Evolutionary conservation across 257 asterid species (phyloP).

Genomic region (Solanum appendiculatum): DNA sequence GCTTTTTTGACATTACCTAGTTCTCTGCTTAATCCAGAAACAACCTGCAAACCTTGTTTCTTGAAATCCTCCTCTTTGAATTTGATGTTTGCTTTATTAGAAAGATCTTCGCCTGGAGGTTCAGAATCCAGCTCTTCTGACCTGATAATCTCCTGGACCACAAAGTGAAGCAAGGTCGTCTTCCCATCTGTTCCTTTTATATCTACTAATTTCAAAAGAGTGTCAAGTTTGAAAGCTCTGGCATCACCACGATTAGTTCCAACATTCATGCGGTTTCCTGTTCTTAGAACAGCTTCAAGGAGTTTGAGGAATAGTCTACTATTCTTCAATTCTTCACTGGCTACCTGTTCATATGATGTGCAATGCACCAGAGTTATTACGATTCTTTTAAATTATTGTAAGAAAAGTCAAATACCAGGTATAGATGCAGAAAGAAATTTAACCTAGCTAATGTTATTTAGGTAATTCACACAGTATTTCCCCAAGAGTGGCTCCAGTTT

Average conservation of each 20-base stretch:
- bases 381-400: not conserved
- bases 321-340: slow-evolving; percentile 84
- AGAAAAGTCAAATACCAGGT: not conserved
- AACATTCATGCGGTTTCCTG: slow-evolving; percentile 93
- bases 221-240: slow-evolving; percentile 83
- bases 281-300: slow-evolving; percentile 83
- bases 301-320: slow-evolving; percentile 89
- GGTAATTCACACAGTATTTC: not conserved
- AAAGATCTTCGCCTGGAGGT: slow-evolving; percentile 13
- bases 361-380: not conserved
- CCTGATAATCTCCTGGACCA: slow-evolving; percentile 90
- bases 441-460: not conserved
- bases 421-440: not conserved
- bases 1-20: slow-evolving; percentile 67
- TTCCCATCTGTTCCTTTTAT: slow-evolving; percentile 91
- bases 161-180: slow-evolving; percentile 94
- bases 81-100: slow-evolving; percentile 12
- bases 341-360: slow-evolving; percentile 41
- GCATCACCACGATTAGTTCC: slow-evolving; percentile 95
- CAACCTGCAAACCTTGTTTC: slow-evolving; percentile 72
- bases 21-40: slow-evolving; percentile 75
- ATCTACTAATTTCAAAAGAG: slow-evolving; percentile 72
- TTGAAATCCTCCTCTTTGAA: slow-evolving; percentile 63
- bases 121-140: slow-evolving; percentile 56
- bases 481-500: not conserved